Evolutionary conservation across 2,329 filamentous ascomycete species (phyloP).

Genomic region (Fusarium sp.): DNA sequence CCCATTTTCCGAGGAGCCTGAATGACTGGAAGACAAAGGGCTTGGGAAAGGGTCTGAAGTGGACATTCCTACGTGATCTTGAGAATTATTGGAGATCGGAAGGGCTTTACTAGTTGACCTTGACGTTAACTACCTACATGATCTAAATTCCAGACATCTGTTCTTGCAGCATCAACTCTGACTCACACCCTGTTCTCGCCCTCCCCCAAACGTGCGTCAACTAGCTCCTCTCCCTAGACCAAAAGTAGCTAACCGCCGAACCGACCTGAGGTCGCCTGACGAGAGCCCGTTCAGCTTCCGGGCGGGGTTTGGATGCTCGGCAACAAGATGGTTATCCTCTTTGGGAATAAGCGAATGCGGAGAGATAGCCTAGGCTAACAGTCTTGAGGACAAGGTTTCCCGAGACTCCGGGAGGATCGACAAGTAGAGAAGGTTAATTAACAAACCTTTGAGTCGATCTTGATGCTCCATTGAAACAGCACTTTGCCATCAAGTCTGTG

Average conservation of each 20-base stretch:
- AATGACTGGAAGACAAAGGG: slow-evolving; percentile 38
- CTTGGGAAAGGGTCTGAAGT: slow-evolving; percentile 27
- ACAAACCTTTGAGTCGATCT: not conserved
- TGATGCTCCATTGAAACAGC: not conserved
- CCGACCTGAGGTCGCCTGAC: not conserved
- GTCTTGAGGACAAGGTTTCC: not conserved
- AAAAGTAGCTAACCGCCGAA: not conserved
- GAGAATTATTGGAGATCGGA: slow-evolving; percentile 35
- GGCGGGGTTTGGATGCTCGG: not conserved
- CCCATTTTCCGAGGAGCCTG: slow-evolving; percentile 34
- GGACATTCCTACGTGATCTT: slow-evolving; percentile 37
- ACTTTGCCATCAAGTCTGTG: not conserved
- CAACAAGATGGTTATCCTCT: slow-evolving; percentile 16
- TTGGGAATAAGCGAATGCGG: slow-evolving; percentile 14
- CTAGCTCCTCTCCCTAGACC: not conserved
- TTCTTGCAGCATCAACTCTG: not conserved
- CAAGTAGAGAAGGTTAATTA: not conserved
- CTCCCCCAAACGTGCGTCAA: not conserved
- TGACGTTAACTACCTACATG: not conserved
- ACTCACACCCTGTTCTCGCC: not conserved
- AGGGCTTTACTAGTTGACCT: slow-evolving; percentile 13
- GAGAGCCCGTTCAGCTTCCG: not conserved
- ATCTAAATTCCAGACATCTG: not conserved
- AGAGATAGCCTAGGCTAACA: not conserved
- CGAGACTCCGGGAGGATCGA: not conserved